These are phyloP conservation scores for Letharia columbiana DNA, from an alignment of 495 filamentous ascomycete genomes.

Conservation along the genomic window DNA sequence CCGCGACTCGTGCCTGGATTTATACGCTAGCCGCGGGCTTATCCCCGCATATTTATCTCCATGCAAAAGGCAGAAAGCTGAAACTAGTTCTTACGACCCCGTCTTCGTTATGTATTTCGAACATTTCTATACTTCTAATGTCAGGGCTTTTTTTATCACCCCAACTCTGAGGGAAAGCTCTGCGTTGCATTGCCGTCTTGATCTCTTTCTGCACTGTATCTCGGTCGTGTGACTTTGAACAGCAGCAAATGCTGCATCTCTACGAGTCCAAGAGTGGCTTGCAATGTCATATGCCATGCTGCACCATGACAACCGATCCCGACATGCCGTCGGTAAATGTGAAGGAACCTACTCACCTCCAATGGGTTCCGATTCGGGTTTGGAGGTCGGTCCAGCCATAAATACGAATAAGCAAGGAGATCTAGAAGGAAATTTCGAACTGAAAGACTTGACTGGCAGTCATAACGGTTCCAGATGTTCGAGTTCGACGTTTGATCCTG, in stretches of 20 bases:
- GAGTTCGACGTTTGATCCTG: neutral
- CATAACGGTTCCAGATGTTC: neutral
- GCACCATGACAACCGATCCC: constrained; percentile 7
- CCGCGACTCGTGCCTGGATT: neutral
- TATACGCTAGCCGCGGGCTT: neutral
- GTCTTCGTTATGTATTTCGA: too few relatives aligned
- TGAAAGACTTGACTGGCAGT: constrained; percentile 10
- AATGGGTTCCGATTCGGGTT: constrained; percentile 3
- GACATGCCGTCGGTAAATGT: neutral
- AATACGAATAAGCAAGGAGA: constrained; percentile 1
- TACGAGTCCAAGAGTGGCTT: neutral
- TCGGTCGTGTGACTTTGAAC: neutral
- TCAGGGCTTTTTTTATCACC: neutral
- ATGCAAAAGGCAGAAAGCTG: neutral
- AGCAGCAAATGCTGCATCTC: neutral
- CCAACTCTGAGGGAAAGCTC: neutral
- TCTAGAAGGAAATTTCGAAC: constrained; percentile 4
- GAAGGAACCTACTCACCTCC: neutral
- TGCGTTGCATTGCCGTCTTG: neutral
- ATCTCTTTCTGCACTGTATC: neutral
- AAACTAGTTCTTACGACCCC: neutral
- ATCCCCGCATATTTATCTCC: too few relatives aligned
- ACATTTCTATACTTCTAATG: neutral
- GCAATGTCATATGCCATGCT: constrained; percentile 13
- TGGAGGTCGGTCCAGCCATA: neutral